Percentiles rank a stretch among this genome's conserved stretches.
Evolutionary conservation across 2,329 filamentous ascomycete species (phyloP).

Genomic region (Arthroderma sp.): DNA sequence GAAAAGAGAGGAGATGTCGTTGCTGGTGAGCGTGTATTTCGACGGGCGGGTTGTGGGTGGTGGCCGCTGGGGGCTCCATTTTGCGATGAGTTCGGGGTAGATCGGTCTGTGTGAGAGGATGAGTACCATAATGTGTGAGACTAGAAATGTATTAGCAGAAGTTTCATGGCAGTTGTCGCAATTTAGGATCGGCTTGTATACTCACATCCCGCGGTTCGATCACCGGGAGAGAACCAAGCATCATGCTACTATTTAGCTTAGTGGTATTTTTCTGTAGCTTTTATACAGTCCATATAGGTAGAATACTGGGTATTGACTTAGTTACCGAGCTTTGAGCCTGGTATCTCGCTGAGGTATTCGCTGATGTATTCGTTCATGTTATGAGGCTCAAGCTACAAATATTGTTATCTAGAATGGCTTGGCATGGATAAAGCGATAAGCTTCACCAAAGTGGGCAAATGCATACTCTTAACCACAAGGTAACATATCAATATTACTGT

Average conservation of each 20-base stretch:
- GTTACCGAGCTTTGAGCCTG: background rate
- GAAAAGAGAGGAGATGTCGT: conserved; percentile 22
- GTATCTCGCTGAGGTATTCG: background rate
- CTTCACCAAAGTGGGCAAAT: background rate
- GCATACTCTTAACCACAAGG: too few relatives aligned
- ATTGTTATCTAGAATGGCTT: background rate
- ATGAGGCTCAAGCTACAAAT: background rate
- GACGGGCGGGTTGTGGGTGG: conserved; percentile 34
- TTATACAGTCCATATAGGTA: background rate
- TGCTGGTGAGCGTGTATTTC: conserved; percentile 21
- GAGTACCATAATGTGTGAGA: conserved; percentile 64
- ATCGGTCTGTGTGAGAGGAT: conserved; percentile 34
- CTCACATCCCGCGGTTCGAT: conserved; percentile 57
- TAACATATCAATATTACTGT: too few relatives aligned
- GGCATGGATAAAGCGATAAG: background rate
- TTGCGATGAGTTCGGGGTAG: background rate
- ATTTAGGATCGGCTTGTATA: conserved; percentile 23
- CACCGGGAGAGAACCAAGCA: conserved; percentile 54
- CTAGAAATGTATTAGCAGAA: conserved; percentile 29
- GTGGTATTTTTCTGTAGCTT: background rate
- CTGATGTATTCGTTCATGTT: background rate
- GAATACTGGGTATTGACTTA: background rate
- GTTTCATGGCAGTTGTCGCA: background rate
- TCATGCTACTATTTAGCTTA: conserved; percentile 22
- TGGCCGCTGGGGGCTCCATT: background rate